Evolutionary conservation across 2,329 filamentous ascomycete species (phyloP).

Genomic region (Phialocephala sp.): DNA sequence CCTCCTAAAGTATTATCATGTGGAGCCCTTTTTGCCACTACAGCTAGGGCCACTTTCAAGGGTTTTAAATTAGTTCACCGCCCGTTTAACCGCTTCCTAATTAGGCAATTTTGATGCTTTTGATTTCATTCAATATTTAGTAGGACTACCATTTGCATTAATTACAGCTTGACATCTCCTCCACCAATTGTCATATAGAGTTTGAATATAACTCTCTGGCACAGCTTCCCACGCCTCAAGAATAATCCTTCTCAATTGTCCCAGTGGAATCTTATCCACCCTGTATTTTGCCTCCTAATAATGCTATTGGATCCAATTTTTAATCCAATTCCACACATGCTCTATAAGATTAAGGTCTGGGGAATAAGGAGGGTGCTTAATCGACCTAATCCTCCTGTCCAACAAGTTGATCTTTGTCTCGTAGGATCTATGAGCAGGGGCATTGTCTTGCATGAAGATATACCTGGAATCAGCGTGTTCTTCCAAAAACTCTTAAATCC

Average conservation of each 20-base stretch:
- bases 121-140: constrained; percentile 15
- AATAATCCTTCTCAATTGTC: constrained; percentile 9
- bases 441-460: constrained; percentile 22
- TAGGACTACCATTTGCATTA: constrained; percentile 20
- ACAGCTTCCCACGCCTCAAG: constrained; percentile 20
- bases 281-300: constrained; percentile 15
- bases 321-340: constrained; percentile 25
- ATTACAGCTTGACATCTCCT: constrained; percentile 24
- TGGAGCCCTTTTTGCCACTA: not conserved
- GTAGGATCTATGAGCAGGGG: constrained; percentile 5
- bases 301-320: constrained; percentile 21
- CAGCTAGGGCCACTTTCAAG: not conserved
- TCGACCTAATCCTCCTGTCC: not conserved
- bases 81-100: constrained; percentile 7
- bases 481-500: not conserved
- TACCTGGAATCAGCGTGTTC: not conserved
- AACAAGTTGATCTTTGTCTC: constrained; percentile 5
- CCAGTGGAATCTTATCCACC: constrained; percentile 8
- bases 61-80: not conserved
- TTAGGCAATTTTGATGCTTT: not conserved
- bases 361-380: constrained; percentile 20
- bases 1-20: not conserved
- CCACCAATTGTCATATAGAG: constrained; percentile 17
- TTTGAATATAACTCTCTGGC: constrained; percentile 19
- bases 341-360: constrained; percentile 25